A percentile compares a stretch with the other conserved stretches of the same genome.
These are phyloP conservation scores for Penicillium nucicola DNA, from an alignment of 495 filamentous ascomycete genomes.

Conservation along the genomic window DNA sequence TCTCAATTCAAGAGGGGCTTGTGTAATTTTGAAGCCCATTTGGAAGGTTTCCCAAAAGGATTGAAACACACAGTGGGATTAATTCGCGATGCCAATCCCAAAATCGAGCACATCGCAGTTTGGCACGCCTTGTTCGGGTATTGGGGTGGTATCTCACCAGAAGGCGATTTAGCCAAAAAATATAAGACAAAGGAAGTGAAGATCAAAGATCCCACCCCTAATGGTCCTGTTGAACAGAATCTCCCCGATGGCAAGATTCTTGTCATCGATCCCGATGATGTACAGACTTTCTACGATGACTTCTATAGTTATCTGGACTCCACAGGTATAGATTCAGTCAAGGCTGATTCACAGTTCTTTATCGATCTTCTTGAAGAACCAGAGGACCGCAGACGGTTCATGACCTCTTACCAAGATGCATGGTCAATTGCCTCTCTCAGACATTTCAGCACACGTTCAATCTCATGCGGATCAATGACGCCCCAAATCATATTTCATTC, in stretches of 20 bases:
- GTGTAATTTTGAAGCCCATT: conserved; percentile 80
- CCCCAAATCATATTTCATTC: conserved; percentile 83
- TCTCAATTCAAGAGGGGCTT: conserved; percentile 53
- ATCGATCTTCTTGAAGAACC: conserved; percentile 72
- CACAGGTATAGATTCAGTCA: conserved; percentile 75
- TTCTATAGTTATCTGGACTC: conserved; percentile 79
- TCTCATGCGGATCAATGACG: conserved; percentile 88
- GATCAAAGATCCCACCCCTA: conserved; percentile 50
- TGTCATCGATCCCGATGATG: conserved; percentile 70
- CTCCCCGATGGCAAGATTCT: conserved; percentile 35
- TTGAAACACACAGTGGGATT: conserved; percentile 62
- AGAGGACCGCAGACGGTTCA: conserved; percentile 63
- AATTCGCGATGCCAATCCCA: conserved; percentile 67
- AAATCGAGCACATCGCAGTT: conserved; percentile 81
- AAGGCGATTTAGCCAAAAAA: conserved; percentile 65
- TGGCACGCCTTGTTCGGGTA: conserved; percentile 97
- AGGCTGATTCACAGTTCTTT: conserved; percentile 88
- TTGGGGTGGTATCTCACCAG: conserved; percentile 82
- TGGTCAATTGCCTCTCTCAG: conserved; percentile 76
- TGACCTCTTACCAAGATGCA: conserved; percentile 74
- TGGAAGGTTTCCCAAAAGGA: conserved; percentile 74
- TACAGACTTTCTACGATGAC: conserved; percentile 76
- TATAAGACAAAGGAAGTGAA: conserved; percentile 76
- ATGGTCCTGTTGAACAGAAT: conserved; percentile 52
- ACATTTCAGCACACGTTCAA: conserved; percentile 72